Evolutionary conservation across 345 rosid species (phyloP).

Genomic region (Erysimum cheiranthoides): DNA sequence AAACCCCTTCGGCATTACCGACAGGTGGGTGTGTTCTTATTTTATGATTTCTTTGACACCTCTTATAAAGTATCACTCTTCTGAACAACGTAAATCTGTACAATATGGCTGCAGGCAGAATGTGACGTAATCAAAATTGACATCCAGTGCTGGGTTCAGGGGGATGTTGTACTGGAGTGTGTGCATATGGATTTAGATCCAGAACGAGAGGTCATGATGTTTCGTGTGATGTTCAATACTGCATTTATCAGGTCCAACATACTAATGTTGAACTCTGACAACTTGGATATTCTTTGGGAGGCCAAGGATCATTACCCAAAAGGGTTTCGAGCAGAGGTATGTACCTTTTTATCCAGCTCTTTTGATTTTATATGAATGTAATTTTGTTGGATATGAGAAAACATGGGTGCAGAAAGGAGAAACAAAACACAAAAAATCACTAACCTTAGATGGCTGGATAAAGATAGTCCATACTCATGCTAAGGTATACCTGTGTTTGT

Average conservation of each 20-base stretch:
- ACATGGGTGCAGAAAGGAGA: constrained; percentile 15
- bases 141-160: constrained; percentile 95
- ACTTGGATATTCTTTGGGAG: constrained; percentile 97
- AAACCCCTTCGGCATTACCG: constrained; percentile 76
- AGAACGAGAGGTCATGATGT: constrained; percentile 98
- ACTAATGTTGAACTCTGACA: constrained; percentile 89
- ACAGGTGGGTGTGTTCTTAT: constrained; percentile 59
- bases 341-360: constrained; percentile 16
- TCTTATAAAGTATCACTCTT: constrained; percentile 9
- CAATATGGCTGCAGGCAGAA: constrained; percentile 68
- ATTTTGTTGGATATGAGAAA: constrained; percentile 29
- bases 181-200: constrained; percentile 91
- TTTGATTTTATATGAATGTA: constrained; percentile 1
- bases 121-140: constrained; percentile 98
- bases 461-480: constrained; percentile 11
- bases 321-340: constrained; percentile 95
- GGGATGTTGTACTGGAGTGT: constrained; percentile 96
- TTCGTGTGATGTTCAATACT: constrained; percentile 95
- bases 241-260: constrained; percentile 98
- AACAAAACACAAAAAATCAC: constrained; percentile 7
- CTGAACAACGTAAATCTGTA: constrained; percentile 28
- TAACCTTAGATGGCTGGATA: constrained; percentile 14
- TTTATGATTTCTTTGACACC: neutral
- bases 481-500: constrained; percentile 10
- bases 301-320: constrained; percentile 92